Base-by-base conservation (phyloP, 2,329 filamentous ascomycete genomes). In the Boeremia exigua region DNA sequence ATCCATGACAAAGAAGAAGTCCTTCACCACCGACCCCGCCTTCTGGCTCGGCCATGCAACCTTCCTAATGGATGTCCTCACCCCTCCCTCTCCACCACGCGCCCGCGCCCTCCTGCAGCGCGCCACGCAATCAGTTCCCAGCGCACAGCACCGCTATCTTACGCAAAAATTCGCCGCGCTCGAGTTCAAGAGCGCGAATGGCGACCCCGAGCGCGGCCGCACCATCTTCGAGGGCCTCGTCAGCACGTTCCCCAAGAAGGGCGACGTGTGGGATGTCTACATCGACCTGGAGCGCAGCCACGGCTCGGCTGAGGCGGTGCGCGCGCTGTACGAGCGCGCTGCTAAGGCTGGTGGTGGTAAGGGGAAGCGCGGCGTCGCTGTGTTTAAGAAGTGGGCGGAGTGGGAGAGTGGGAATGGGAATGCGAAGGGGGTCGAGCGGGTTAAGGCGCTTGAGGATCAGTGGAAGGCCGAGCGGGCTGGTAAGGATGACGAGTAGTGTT, bases 1-100 rank as follows among this genome's bases (percentile, higher is more conserved):
- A 75, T 79, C 83, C 36, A 91, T 96, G 77, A 81, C 91, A 68
- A 96, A 95, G 81, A 97, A 96, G 79, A 93, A 92, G 58, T 69
- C 74, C 56, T 91, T 95, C 70, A 89, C 89, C 60, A 87, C 88
- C 62, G 86, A 88, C 6, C 88, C 91, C 9, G 85, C 88, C 48
- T 87, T 97, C 64, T 99, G 93, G 91, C 83, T 89, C 76, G 97
- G 98, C 80, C 98, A 97, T 77, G 94, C 93, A 23, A 89, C 90
- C 68, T 98, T 97, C 83, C 83, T 99, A 52, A 89, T 96, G 78
- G 87, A 89, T 56, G 90, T 86, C 0, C 79, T 86, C 56, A 81
- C 84, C 54, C 83, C 88, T 10, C 85, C 92, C 0, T 88, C 88
- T n/a, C 86, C 88, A 7, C 90, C 88, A 3, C 88, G 92, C 38